Base-by-base conservation (phyloP, 2,329 filamentous ascomycete genomes). In the Botryotinia calthae region DNA sequence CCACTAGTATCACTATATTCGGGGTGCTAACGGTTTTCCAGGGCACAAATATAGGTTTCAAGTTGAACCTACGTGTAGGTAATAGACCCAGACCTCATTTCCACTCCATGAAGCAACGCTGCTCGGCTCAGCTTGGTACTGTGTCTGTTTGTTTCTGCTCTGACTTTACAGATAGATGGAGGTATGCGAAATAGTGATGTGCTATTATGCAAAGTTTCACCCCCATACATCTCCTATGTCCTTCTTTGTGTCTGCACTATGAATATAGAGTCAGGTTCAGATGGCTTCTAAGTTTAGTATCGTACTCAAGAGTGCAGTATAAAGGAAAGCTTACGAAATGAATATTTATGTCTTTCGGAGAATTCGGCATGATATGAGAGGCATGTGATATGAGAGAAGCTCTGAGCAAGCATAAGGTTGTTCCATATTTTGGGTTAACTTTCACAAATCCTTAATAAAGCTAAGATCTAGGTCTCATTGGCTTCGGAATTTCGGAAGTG, bases 61-160 rank as follows among this genome's bases (percentile, higher is more conserved):
- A 31, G 14, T n/a, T 67, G 9, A 25, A 56, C n/a, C 51, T 16
- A 56, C 34, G 12, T 56, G 22, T 28, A 31, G 64, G 5, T 37
- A 51, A 66, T 40, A 28, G 34, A 68, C 65, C 37, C 48, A 44
- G 48, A 44, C n/a, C 18, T 68, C 65, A 68, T 68, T 68, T 68
- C 65, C 25, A 56, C 25, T 31, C 54, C n/a, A 28, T 22, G 54
- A 42, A 22, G 40, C 16, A 42, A 67, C 34, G 40, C 56, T 56
- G 34, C 48, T 56, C 65, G 25, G 46, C 46, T 67, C 34, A 54
- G 5, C 40, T 67, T 67, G 34, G n/a, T 7, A 6, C 34, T 37
- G 8, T 6, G 22, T 54, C 44, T n/a, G n/a, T 25, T 42, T 48
- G 20, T 28, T 37, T 40, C 46, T 54, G 25, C 64, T 37, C 22